Evolutionary conservation across 192 early-diverging fungal genomes (phyloP), one percentile per base, ranked within the genome.

Genomic region (Rhizophagus sp.): DNA sequence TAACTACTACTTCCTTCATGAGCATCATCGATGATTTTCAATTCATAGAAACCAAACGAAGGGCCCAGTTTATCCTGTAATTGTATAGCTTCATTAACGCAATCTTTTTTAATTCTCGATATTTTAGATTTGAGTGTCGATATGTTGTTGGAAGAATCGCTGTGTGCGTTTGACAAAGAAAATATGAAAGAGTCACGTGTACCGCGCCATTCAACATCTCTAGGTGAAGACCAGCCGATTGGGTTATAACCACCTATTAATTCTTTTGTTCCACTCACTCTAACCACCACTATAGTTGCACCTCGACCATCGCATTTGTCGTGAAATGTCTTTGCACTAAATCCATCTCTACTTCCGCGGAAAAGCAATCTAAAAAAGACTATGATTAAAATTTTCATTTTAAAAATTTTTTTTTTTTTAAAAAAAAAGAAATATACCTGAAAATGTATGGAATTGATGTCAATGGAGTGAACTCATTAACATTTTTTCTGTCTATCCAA

Each of bases 211-310:
- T 79, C 78, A 4, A 79, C 78, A 44, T 79, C 67, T 62, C 39
- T 39, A 15, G 78, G 78, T 25, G 61, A 64, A 57, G 61, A 64
- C 78, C 78, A 79, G 7, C 78, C 68, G 17, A 79, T 79, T 27
- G 78, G 78, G 71, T 79, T 79, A 41, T 79, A 79, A 11, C 78
- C 78, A 19, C 78, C 78, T 67, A 79, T 79, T 39, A 79, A 15
- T 36, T 79, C 78, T 36, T 71, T 70, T 8, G 66, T 62, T 24
- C 62, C 49, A 1, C 39, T 41, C 3, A 79, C 36, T 50, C 68
- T 79, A 4, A 79, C 78, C 11, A 79, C 68, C 22, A 79, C 78
- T 50, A 79, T 71, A 36, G 78, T 79, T 4, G 78, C 49, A 36
- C 78, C 78, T 15, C 41, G 44, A 36, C 62, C 62, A 79, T 79